These are phyloP conservation scores for Candida oleophila DNA, from an alignment of 805 yeast species.

Conservation along the genomic window DNA sequence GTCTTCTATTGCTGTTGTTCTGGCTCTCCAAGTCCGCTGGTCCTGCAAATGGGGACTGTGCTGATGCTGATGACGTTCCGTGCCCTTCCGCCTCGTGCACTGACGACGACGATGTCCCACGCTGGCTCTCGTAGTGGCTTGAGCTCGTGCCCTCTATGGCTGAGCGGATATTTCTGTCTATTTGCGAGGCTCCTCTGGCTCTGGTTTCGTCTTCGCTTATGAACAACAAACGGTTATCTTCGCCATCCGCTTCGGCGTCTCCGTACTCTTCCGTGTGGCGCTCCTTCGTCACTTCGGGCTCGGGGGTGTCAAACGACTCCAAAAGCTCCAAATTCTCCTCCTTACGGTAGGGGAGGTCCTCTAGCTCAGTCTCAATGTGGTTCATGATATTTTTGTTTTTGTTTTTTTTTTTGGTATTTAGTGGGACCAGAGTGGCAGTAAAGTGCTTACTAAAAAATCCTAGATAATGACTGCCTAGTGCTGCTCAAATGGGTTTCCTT, in stretches of 20 bases:
- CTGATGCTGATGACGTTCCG: background rate
- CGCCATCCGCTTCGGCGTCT: background rate
- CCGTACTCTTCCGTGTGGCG: background rate
- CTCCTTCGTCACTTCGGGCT: conserved; percentile 1
- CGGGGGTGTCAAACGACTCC: conserved; percentile 11
- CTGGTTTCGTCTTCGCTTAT: background rate
- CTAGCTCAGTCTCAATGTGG: conserved; percentile 3
- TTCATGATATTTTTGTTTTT: background rate
- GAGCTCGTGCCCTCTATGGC: conserved; percentile 16
- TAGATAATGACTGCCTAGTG: too few relatives aligned
- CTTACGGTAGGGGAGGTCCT: conserved; percentile 1
- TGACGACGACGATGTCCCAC: background rate
- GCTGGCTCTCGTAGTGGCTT: background rate
- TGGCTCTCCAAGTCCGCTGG: conserved; percentile 3
- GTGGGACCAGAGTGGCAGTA: too few relatives aligned
- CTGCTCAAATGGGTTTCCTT: too few relatives aligned
- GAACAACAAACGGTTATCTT: background rate
- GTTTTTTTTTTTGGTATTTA: background rate
- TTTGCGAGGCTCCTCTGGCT: conserved; percentile 10
- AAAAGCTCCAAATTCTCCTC: conserved; percentile 5
- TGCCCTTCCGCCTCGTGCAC: background rate
- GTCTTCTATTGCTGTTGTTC: conserved; percentile 5
- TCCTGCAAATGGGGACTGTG: background rate
- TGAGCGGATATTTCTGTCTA: conserved; percentile 16
- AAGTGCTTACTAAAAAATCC: too few relatives aligned